Base-by-base conservation (phyloP, 148 eudicot genomes). In the Vaccinium myrtillus region DNA sequence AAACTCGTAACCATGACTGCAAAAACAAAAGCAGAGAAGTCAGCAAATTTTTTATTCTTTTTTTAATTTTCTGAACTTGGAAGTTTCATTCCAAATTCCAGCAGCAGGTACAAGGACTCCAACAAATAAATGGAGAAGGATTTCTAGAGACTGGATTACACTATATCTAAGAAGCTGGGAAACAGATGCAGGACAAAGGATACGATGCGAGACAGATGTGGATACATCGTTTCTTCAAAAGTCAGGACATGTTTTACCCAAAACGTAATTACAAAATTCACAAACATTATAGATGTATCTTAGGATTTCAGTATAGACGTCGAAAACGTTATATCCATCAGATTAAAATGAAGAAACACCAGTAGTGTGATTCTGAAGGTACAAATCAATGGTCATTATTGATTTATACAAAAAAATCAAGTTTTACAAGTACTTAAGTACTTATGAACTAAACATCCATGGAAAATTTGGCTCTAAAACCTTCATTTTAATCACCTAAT, bases 1-100 rank as follows among this genome's bases (percentile, higher is more conserved):
- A 87, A 49, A 97, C 93, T 86, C 99, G 90, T 79, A 97, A 89
- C 98, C 98, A 97, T 80, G 99, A 89, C 99, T 97, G 94, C 90
- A 86, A 53, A 59, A 53, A 87, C 46, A 87, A 18, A 75, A 9
- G 78, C 7, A 77, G 32, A 73, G 32, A 74, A 10, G 78, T 79
- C 23, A 79, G 49, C 49, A 74, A 55, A 25, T 15, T 13, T 30
- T 48, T n/a, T 25, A 36, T 36, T 36, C 0, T 14, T 7, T n/a
- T 43, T 43, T 43, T 0, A 43, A 43, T 4, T 25, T 74, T 15
- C n/a, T 36, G 5, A 15, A 79, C 36, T 25, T 54, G 13, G 12
- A 63, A 63, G 70, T n/a, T 63, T 23, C 63, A 18, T 18, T 23
- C 23, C 70, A 63, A 63, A n/a, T 8, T n/a, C 70, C 27, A 63